Conservation (phyloP, 1,284 basidiomycete species). For the Ustilago xerochloae region DNA sequence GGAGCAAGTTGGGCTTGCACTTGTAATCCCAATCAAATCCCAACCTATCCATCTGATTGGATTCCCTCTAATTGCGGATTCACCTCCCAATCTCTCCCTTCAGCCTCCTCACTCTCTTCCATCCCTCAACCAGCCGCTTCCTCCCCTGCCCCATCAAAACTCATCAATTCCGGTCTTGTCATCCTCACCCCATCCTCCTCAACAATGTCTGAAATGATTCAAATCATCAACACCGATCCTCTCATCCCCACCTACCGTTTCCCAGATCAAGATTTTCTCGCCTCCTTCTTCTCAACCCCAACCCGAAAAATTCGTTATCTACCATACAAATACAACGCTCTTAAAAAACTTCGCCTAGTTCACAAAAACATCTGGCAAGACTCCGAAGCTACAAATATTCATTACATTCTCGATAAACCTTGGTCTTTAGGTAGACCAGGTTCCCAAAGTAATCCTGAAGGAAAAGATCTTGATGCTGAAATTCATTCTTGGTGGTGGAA, state of each 20-base stretch:
- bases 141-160: constrained; percentile 78
- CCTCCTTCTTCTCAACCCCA: constrained; percentile 76
- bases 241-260: constrained; percentile 80
- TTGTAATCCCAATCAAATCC: constrained; percentile 86
- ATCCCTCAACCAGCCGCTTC: constrained; percentile 69
- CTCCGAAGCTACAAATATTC: constrained; percentile 73
- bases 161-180: constrained; percentile 89
- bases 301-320: constrained; percentile 73
- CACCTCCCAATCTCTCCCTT: constrained; percentile 71
- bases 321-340: constrained; percentile 85
- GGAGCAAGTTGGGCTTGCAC: constrained; percentile 89
- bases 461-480: constrained; percentile 35
- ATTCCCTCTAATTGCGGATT: constrained; percentile 87
- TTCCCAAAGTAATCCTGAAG: neutral
- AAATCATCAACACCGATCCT: constrained; percentile 78
- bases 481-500: constrained; percentile 62
- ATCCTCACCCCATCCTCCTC: constrained; percentile 77
- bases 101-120: constrained; percentile 69
- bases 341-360: constrained; percentile 79
- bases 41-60: constrained; percentile 91
- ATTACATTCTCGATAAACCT: constrained; percentile 64
- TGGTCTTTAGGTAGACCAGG: constrained; percentile 49
- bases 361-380: constrained; percentile 82
- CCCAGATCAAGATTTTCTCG: constrained; percentile 91
- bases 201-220: constrained; percentile 74